phyloP scores from a whole-genome alignment of 352 stramenopile genomes.

The Globisporangium uncinulatum region DNA sequence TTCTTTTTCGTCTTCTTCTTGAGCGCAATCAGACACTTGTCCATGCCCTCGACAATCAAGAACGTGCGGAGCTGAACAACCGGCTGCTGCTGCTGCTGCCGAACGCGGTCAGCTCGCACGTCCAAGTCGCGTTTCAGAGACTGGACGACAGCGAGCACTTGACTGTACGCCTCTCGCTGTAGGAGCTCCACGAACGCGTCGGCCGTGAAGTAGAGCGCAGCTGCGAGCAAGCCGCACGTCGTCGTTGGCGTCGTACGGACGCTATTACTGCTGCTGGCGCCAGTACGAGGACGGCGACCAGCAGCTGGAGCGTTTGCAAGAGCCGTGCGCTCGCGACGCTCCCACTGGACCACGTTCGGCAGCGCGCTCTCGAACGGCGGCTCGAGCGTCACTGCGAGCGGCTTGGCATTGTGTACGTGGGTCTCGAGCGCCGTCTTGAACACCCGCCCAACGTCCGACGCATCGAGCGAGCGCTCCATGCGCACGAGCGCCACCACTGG shows the following conservation, averaged over 20 bases:
- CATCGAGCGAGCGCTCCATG: constrained; percentile 36
- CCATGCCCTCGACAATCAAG: constrained; percentile 57
- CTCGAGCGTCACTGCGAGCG: constrained; percentile 28
- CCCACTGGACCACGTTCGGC: constrained; percentile 31
- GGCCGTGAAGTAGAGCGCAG: constrained; percentile 39
- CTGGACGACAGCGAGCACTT: constrained; percentile 23
- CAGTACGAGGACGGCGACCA: not conserved
- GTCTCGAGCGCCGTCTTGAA: constrained; percentile 36
- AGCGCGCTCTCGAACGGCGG: constrained; percentile 24
- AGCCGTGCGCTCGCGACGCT: constrained; percentile 14
- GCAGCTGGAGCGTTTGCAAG: not conserved
- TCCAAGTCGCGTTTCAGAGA: constrained; percentile 20
- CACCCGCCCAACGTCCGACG: constrained; percentile 24
- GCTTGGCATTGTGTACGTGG: constrained; percentile 56
- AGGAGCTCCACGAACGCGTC: constrained; percentile 35
- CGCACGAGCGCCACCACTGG: constrained; percentile 24
- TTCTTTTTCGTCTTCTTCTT: constrained; percentile 32
- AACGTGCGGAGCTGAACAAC: constrained; percentile 24
- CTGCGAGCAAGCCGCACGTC: constrained; percentile 10
- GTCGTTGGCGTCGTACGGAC: not conserved
- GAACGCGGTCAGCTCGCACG: not conserved
- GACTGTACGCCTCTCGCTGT: constrained; percentile 26
- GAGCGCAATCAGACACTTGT: constrained; percentile 39
- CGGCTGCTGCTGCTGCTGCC: not conserved
- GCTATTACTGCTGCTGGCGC: not conserved